These are phyloP conservation scores for Themeda triandra DNA, from an alignment of 176 grass and related monocot species.

Conservation along the genomic window DNA sequence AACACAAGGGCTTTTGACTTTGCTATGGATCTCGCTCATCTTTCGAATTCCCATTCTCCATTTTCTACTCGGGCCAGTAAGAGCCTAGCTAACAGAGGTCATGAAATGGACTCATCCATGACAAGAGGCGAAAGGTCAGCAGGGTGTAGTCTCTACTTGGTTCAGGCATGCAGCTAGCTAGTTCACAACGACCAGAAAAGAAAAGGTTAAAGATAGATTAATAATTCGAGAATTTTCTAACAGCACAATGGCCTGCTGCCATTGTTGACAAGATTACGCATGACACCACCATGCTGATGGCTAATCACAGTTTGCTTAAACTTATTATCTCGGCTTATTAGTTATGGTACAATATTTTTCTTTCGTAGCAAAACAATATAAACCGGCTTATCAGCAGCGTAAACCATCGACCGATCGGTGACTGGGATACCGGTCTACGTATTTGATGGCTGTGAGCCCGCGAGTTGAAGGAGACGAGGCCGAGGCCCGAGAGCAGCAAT, in stretches of 20 bases:
- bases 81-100: not conserved
- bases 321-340: too few relatives aligned
- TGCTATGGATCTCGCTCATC: conserved; percentile 1
- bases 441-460: too few relatives aligned
- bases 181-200: not conserved
- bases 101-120: conserved; percentile 15
- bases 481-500: too few relatives aligned
- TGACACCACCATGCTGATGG: conserved; percentile 40
- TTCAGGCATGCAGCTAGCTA: not conserved
- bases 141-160: not conserved
- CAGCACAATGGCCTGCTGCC: not conserved
- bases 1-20: conserved; percentile 29
- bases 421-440: too few relatives aligned
- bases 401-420: too few relatives aligned
- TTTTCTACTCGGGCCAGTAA: not conserved
- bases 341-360: too few relatives aligned
- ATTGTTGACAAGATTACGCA: conserved; percentile 34
- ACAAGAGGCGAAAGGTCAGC: not conserved
- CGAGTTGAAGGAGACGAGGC: too few relatives aligned
- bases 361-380: too few relatives aligned
- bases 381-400: too few relatives aligned
- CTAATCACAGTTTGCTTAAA: not conserved
- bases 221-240: conserved; percentile 10
- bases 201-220: not conserved
- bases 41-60: too few relatives aligned